Evolutionary conservation across 768 basidiomycete species (phyloP).

Genomic region (Russula sp.): DNA sequence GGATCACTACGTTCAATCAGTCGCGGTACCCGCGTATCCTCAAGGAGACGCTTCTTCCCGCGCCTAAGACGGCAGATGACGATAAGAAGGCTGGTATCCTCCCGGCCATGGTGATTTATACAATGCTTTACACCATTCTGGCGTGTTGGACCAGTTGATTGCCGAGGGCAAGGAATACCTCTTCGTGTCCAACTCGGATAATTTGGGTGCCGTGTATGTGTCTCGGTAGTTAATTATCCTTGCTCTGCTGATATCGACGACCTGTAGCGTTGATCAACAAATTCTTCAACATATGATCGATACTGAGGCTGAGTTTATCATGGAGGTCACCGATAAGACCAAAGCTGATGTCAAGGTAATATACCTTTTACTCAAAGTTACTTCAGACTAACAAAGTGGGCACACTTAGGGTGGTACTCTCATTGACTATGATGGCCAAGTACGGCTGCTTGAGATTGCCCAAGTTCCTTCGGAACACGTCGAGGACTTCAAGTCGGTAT

Average conservation of each 20-base stretch:
- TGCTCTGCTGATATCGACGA: conserved; percentile 1
- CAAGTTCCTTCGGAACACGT: conserved; percentile 92
- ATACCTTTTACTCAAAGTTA: background rate
- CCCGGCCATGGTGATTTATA: conserved; percentile 97
- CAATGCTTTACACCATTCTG: conserved; percentile 86
- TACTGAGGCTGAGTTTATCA: conserved; percentile 78
- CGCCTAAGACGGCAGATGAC: conserved; percentile 69
- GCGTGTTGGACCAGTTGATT: conserved; percentile 85
- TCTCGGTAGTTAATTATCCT: background rate
- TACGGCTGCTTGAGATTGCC: conserved; percentile 89
- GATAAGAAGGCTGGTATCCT: conserved; percentile 96
- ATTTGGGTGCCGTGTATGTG: conserved; percentile 83
- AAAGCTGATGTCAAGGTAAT: conserved; percentile 70
- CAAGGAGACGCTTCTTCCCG: conserved; percentile 85
- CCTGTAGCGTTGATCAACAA: conserved; percentile 37
- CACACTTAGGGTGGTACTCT: conserved; percentile 69
- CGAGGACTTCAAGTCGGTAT: conserved; percentile 87
- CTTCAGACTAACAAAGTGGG: conserved; percentile 4
- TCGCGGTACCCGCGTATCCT: conserved; percentile 91
- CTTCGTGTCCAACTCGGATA: conserved; percentile 97
- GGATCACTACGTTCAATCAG: conserved; percentile 91
- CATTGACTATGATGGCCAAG: conserved; percentile 85
- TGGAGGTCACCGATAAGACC: conserved; percentile 97
- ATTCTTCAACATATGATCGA: conserved; percentile 88
- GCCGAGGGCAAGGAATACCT: conserved; percentile 94